phyloP scores from a whole-genome alignment of 1,284 basidiomycete genomes.

The Apiotrichum laibachii region DNA sequence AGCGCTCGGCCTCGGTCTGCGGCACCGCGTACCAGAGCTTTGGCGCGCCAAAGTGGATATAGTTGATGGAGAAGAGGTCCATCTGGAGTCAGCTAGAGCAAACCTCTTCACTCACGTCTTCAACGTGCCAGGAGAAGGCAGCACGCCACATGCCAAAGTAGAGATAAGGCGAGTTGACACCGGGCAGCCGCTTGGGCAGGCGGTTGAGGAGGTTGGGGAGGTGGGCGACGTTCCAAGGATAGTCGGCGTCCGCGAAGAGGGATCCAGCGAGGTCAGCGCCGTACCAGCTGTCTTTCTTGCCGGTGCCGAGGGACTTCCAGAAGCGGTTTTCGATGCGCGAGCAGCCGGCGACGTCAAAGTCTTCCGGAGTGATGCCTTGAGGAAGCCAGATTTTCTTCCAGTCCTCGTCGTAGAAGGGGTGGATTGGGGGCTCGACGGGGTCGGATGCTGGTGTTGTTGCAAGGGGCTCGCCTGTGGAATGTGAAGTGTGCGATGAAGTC shows the following conservation, averaged over 20 bases:
- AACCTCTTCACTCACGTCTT: slow-evolving; percentile 55
- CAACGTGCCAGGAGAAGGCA: slow-evolving; percentile 98
- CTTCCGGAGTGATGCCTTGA: slow-evolving; percentile 61
- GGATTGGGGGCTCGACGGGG: slow-evolving; percentile 7
- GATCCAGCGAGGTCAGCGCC: slow-evolving; percentile 87
- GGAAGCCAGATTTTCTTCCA: slow-evolving; percentile 74
- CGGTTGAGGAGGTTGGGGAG: slow-evolving; percentile 77
- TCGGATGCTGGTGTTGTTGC: slow-evolving; percentile 1
- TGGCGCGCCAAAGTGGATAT: slow-evolving; percentile 97
- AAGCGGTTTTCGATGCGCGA: slow-evolving; percentile 82
- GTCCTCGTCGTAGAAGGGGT: slow-evolving; percentile 62
- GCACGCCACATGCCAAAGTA: slow-evolving; percentile 99
- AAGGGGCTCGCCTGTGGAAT: slow-evolving; percentile 34
- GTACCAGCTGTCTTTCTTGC: slow-evolving; percentile 79
- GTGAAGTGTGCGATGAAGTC: slow-evolving; percentile 30
- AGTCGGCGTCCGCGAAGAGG: slow-evolving; percentile 76
- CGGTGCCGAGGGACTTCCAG: slow-evolving; percentile 78
- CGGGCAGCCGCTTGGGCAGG: slow-evolving; percentile 71
- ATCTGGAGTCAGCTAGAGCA: slow-evolving; percentile 55
- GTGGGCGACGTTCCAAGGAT: slow-evolving; percentile 86
- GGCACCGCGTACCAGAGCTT: slow-evolving; percentile 96
- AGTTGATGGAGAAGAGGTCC: slow-evolving; percentile 98
- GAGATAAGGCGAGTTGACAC: slow-evolving; percentile 95
- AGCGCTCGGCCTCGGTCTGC: slow-evolving; percentile 70
- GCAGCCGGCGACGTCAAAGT: slow-evolving; percentile 84